phyloP scores from a whole-genome alignment of 352 stramenopile genomes.

The Phytophthora syringae region DNA sequence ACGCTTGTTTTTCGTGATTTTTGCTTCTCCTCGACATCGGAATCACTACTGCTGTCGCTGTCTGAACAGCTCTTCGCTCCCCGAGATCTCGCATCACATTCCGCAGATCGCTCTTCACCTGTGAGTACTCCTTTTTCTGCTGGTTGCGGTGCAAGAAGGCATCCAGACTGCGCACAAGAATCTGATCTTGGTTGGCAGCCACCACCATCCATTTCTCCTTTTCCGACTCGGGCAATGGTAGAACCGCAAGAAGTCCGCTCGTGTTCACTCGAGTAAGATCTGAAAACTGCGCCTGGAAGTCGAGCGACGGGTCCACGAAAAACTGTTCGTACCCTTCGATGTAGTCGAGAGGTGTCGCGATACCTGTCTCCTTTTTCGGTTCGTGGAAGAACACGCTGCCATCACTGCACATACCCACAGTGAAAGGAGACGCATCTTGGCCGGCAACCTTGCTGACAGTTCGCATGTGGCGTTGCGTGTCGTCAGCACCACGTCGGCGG shows the following conservation, averaged over 20 bases:
- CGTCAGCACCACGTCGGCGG: conserved; percentile 53
- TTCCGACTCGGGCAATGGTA: conserved; percentile 58
- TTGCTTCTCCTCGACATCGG: conserved; percentile 17
- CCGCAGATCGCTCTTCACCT: conserved; percentile 54
- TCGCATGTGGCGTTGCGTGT: conserved; percentile 71
- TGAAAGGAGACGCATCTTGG: conserved; percentile 64
- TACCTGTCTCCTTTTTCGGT: conserved; percentile 52
- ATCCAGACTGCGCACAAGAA: conserved; percentile 72
- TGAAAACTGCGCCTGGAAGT: conserved; percentile 79
- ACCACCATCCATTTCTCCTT: conserved; percentile 84
- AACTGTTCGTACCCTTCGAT: conserved; percentile 86
- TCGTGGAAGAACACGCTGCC: conserved; percentile 83
- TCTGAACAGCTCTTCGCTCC: conserved; percentile 35
- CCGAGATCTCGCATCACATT: conserved; percentile 54
- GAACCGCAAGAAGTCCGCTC: conserved; percentile 64
- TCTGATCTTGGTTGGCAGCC: conserved; percentile 71
- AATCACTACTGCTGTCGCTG: conserved; percentile 38
- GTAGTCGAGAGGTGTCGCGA: conserved; percentile 74
- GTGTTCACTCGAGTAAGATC: conserved; percentile 81
- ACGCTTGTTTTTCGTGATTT: conserved; percentile 24
- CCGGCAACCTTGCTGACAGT: conserved; percentile 75
- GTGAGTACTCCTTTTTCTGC: conserved; percentile 48
- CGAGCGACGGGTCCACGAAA: conserved; percentile 78
- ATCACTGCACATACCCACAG: conserved; percentile 84
- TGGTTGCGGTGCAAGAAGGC: conserved; percentile 72